These are phyloP conservation scores for Dillenia turbinata DNA, from an alignment of 164 flowering plant species.

Conservation along the genomic window DNA sequence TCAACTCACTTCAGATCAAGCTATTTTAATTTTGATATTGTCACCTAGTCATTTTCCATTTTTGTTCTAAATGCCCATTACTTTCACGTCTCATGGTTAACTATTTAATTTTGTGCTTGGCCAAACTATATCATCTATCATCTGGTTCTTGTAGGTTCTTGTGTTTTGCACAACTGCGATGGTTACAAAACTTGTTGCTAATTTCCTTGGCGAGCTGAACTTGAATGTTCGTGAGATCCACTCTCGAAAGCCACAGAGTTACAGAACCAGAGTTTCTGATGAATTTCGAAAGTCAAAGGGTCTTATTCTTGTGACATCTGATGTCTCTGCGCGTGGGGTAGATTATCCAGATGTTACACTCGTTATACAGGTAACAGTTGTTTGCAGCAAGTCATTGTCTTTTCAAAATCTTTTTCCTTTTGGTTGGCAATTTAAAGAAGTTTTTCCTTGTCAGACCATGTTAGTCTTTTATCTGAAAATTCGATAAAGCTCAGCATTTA, in stretches of 20 bases:
- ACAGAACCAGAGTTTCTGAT: conserved; percentile 89
- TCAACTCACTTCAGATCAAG: too few relatives aligned
- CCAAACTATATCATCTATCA: background rate
- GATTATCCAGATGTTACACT: conserved; percentile 99
- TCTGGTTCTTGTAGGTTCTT: conserved; percentile 58
- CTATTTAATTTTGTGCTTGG: background rate
- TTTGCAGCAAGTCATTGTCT: too few relatives aligned
- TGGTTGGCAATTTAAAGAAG: too few relatives aligned
- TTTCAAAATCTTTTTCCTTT: too few relatives aligned
- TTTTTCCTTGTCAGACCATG: too few relatives aligned
- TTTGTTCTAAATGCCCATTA: too few relatives aligned
- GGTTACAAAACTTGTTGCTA: conserved; percentile 83
- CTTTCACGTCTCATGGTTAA: too few relatives aligned
- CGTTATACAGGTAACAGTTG: conserved; percentile 72
- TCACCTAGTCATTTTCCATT: too few relatives aligned
- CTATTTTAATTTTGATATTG: too few relatives aligned
- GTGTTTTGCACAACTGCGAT: conserved; percentile 98
- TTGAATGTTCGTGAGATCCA: conserved; percentile 94
- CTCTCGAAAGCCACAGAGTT: conserved; percentile 92
- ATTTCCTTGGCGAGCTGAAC: conserved; percentile 72
- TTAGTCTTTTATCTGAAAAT: too few relatives aligned
- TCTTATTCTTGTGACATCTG: conserved; percentile 96
- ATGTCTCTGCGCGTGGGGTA: conserved; percentile 99
- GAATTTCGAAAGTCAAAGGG: conserved; percentile 97
- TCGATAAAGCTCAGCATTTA: too few relatives aligned